Base-by-base conservation (phyloP, 306 rosid species). In the Cicer arietinum region DNA sequence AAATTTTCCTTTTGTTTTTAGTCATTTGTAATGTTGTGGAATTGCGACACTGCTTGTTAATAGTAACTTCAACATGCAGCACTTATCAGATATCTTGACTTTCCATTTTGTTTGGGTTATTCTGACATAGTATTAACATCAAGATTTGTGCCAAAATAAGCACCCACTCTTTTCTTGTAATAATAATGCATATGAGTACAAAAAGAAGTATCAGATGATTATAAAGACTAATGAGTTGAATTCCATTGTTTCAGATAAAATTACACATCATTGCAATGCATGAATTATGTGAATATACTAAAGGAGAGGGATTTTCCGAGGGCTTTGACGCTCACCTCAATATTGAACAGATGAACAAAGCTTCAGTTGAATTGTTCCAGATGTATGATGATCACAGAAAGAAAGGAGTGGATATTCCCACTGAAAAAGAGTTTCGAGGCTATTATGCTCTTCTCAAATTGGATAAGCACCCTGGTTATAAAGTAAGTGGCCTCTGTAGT, bases 311-410 rank as follows among this genome's bases (percentile, higher is more conserved):
- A 75, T 94, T 94, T 78, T 84, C 97, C 0, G 99, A 94, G 86
- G 99, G 99, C 74, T 94, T 94, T 84, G 99, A 94, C 71, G 97
- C 99, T 73, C 99, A 94, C 86, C 96, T 94, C 72, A 94, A 94
- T 80, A 94, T 94, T 80, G 99, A 94, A 83, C 99, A 94, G 89
- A 94, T 94, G 99, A 94, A 94, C 85, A 94, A 94, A 84, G 89
- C 99, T 69, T 94, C 99, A 40, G 96, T 92, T 71, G 99, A 94
- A 73, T 82, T 94, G 90, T 92, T 94, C 80, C 95, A 94, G 85
- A 51, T 94, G 91, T 94, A 92, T 80, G 97, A 94, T 72, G 97
- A 94, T 84, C 99, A 94, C 85, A 90, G 99, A 85, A 94, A 90
- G 93, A 90, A 86, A 82, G 99, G 51, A 79, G 84, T 89, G 52